A percentile compares a stretch with the other conserved stretches of the same genome.
phyloP scores from a whole-genome alignment of 176 grass and related monocot species.

The Cenchrus americanus region DNA sequence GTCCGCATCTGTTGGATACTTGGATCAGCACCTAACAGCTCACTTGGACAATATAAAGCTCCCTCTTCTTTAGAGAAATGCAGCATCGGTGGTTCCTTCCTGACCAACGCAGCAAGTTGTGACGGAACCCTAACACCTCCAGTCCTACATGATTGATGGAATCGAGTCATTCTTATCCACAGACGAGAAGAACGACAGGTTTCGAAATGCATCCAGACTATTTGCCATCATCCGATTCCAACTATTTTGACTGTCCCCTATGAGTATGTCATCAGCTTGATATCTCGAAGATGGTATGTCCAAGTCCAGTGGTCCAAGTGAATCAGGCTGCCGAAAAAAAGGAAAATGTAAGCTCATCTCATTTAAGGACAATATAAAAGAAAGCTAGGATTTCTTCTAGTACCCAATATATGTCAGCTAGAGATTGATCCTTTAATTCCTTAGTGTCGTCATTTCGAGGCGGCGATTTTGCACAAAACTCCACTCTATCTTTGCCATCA shows the following conservation, averaged over 20 bases:
- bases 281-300: slow-evolving; percentile 59
- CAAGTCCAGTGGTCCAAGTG: slow-evolving; percentile 90
- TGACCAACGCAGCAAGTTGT: slow-evolving; percentile 25
- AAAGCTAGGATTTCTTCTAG: slow-evolving; percentile 20
- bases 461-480: slow-evolving; percentile 46
- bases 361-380: not conserved
- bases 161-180: slow-evolving; percentile 57
- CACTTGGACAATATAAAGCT: slow-evolving; percentile 51
- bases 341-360: slow-evolving; percentile 24
- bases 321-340: slow-evolving; percentile 73
- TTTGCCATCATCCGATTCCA: slow-evolving; percentile 81
- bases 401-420: slow-evolving; percentile 92
- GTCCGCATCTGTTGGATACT: slow-evolving; percentile 42
- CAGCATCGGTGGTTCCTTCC: slow-evolving; percentile 30
- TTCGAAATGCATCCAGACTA: slow-evolving; percentile 87
- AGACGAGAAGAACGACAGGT: slow-evolving; percentile 64
- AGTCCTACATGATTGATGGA: slow-evolving; percentile 53
- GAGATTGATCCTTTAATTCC: slow-evolving; percentile 55
- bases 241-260: slow-evolving; percentile 74
- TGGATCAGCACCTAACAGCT: slow-evolving; percentile 33
- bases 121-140: not conserved
- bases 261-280: slow-evolving; percentile 61
- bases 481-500: slow-evolving; percentile 43
- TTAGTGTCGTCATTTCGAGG: slow-evolving; percentile 35
- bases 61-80: slow-evolving; percentile 30